Base-by-base conservation (phyloP, 345 rosid genomes). In the Isatis tinctoria region DNA sequence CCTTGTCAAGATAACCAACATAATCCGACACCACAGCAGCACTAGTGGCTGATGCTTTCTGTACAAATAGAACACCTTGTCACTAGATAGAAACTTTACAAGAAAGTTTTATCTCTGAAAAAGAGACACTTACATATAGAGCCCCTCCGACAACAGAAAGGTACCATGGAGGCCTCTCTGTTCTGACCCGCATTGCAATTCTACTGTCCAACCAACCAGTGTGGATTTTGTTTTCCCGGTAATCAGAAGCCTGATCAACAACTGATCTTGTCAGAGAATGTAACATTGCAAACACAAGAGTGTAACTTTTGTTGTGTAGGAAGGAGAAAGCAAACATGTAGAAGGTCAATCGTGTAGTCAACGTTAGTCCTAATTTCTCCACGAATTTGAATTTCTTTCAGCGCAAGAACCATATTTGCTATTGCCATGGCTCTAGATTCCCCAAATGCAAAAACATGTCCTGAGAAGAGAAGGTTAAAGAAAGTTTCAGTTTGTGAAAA, bases 181-280 rank as follows among this genome's bases (percentile, higher is more conserved):
- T 97, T 84, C 97, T 90, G 76, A 94, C 98, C 62, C 98, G 88
- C 98, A 94, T 91, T 7, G 98, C 98, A 78, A 94, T 94, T 83
- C 97, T 90, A 82, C 98, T 91, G 51, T 94, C 98, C 87, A 94
- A 80, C 98, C 98, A 94, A 73, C 98, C 98, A 8, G 98, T 91
- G 82, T 94, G 98, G 44, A 94, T 94, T 85, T 87, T 91, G 79
- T 94, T 94, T 43, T 91, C 97, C 67, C 86, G 88, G 73, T 94
- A 94, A 75, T 30, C 97, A 66, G 91, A 84, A 79, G 92, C 98
- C 98, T 94, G 90, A 40, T 71, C 11, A 61, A 69, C 65, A 74
- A 18, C 80, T 73, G 45, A 43, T 74, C 68, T 60, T 75, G 58
- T 68, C 77, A 71, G 26, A 27, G 28, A 43, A 22, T 22, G 24